Evolutionary conservation across 2,329 filamentous ascomycete species (phyloP), one percentile per base, ranked within the genome.

Genomic region (Hymenoscyphus occultus): DNA sequence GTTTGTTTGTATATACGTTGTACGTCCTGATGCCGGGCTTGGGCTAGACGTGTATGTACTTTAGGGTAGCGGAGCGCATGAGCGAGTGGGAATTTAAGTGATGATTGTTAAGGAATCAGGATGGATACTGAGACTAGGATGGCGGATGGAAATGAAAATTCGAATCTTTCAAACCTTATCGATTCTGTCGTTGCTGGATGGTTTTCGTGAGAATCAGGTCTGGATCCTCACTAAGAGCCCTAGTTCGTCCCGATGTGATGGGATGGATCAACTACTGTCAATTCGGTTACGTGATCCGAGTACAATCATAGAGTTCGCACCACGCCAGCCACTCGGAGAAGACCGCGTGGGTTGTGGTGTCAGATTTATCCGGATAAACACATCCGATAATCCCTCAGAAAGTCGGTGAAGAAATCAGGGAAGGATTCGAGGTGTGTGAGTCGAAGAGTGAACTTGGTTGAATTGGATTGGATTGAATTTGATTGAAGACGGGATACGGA

Each of bases 31-130:
- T 22, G 19, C 48, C 9, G 1, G 45, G 9, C 22, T 54, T 54
- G 48, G 19, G 48, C 48, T 54, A 54, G 48, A 54, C 48, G 19
- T 54, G 19, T 51, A 28, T 54, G 48, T 54, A 10, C 19, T 54
- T 13, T 54, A 51, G 45, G 19, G 48, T 54, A 51, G 45, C 45
- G 22, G 48, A 28, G 48, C 48, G 48, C 48, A 54, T 54, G 19
- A 54, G 48, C 19, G 48, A 54, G 48, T 54, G 22, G 48, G 48
- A 1, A 35, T 35, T 35, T 35, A 35, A 10, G 35, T 35, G 35
- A 35, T 35, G 35, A 35, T 5, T 4, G 1, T 35, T 35, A 10
- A 35, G 35, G 35, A 35, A 4, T 35, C 6, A 35, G 35, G 35
- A 35, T 35, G 35, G 35, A 35, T 35, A 35, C 9, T 6, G 35